Evolutionary conservation across 495 filamentous ascomycete genomes (phyloP), one percentile per base, ranked within the genome.

Genomic region (Penicillium chermesinum): DNA sequence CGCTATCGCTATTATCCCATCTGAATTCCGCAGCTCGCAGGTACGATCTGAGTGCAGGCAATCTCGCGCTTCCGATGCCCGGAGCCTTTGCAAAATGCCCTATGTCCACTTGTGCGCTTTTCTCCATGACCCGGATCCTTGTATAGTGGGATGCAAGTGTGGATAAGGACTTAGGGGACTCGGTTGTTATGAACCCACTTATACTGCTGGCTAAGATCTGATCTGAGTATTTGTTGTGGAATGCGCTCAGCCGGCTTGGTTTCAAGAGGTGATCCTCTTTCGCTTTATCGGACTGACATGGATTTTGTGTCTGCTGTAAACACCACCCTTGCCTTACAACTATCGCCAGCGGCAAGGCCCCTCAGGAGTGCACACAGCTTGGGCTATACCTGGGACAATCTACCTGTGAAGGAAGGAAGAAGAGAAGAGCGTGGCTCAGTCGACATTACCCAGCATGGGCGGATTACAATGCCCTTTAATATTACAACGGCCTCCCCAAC

Each of bases 231-330:
- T 5, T 10, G 10, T 30, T 5, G 10, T 30, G 25, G 25, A 30
- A 30, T 10, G 10, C 10, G 25, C 25, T 10, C 25, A 30, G 25
- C 25, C 10, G 4, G 25, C 25, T 30, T 30, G 25, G 10, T 30
- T 30, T 10, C 42, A 27, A 21, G 30, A 34, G 32, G 42, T 15
- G 30, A 22, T 44, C 15, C 38, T 35, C 12, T 12, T 42, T 30
- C n/a, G n/a, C n/a, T 32, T 43, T 42, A 32, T 43, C 41, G 14
- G n/a, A 38, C 41, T 21, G 13, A 46, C 13, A 20, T 36, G 20
- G 16, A 8, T 12, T 43, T 48, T 49, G n/a, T 47, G 43, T 47
- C 48, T 52, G 49, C 41, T 56, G 57, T 54, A 57, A 54, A 60
- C 32, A 16, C 46, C 48, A 27, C 7, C 2, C 13, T 38, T 18